Conservation (phyloP, 2,329 filamentous ascomycete genomes). For the Pseudogymnoascus sp. region DNA sequence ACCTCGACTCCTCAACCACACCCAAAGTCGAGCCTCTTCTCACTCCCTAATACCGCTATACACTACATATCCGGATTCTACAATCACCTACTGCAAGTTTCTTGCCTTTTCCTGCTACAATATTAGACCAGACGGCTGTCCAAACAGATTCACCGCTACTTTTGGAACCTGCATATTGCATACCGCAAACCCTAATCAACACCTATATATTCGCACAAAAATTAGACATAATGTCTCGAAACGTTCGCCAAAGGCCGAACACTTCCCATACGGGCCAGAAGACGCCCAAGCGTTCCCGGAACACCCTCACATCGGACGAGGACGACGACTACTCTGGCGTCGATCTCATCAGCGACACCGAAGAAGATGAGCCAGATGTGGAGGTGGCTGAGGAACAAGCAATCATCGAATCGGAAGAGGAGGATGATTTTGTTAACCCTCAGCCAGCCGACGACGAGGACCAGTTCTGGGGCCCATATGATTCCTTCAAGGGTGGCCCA, state of each 20-base stretch:
- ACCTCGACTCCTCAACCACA: conserved; percentile 9
- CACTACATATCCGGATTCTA: conserved; percentile 12
- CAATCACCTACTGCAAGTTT: conserved; percentile 10
- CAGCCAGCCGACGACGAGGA: conserved; percentile 32
- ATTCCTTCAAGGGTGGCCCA: conserved; percentile 37
- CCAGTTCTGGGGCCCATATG: conserved; percentile 39
- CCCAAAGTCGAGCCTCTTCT: neutral
- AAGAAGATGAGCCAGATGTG: conserved; percentile 72
- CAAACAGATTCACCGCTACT: conserved; percentile 7
- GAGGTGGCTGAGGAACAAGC: conserved; percentile 70
- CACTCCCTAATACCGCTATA: conserved; percentile 1
- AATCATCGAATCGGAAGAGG: conserved; percentile 47
- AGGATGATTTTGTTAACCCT: conserved; percentile 32
- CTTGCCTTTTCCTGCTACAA: neutral
- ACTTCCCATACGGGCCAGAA: conserved; percentile 28
- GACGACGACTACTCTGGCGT: conserved; percentile 68
- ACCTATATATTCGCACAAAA: conserved; percentile 5
- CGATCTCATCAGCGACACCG: conserved; percentile 70
- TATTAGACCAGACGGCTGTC: neutral
- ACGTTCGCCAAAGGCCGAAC: conserved; percentile 41
- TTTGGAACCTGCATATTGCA: neutral
- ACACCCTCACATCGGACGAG: conserved; percentile 43
- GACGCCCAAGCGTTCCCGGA: conserved; percentile 30
- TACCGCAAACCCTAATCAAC: neutral
- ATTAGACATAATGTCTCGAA: conserved; percentile 32